Evolutionary conservation across 2,329 filamentous ascomycete genomes (phyloP).

Genomic region (Pseudomassariella vexata): DNA sequence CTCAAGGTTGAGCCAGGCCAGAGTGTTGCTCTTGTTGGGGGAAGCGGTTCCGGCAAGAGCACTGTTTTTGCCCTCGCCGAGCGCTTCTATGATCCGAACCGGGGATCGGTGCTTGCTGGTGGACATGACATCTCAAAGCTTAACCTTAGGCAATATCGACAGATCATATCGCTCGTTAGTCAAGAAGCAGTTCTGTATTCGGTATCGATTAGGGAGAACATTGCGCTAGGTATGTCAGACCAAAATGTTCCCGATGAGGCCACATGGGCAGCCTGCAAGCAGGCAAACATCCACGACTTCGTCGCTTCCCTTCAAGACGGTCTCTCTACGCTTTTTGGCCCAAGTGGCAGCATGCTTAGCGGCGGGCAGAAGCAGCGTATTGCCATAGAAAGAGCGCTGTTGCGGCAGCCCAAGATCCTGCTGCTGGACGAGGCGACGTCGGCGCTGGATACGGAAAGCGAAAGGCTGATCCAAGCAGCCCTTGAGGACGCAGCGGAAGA

Average conservation of each 20-base stretch:
- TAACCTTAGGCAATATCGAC: slow-evolving; percentile 54
- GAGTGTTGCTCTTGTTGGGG: slow-evolving; percentile 61
- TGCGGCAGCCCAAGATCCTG: slow-evolving; percentile 1
- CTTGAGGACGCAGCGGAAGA: slow-evolving; percentile 16
- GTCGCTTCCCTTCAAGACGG: slow-evolving; percentile 30
- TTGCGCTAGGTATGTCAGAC: slow-evolving; percentile 53
- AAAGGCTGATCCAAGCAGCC: not conserved
- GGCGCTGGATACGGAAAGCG: slow-evolving; percentile 1
- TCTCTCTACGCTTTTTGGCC: slow-evolving; percentile 1
- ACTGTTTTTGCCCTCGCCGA: slow-evolving; percentile 58
- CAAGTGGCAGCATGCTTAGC: not conserved
- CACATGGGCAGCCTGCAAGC: slow-evolving; percentile 43
- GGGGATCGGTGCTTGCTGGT: slow-evolving; percentile 58
- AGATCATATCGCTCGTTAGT: slow-evolving; percentile 59
- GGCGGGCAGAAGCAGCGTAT: slow-evolving; percentile 5
- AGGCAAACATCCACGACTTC: slow-evolving; percentile 63
- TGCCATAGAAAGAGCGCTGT: slow-evolving; percentile 1
- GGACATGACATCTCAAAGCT: slow-evolving; percentile 49
- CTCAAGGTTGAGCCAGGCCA: slow-evolving; percentile 58
- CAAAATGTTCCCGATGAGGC: slow-evolving; percentile 43
- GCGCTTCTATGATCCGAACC: slow-evolving; percentile 60
- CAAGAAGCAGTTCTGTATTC: slow-evolving; percentile 67
- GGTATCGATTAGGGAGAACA: slow-evolving; percentile 53
- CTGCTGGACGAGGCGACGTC: slow-evolving; percentile 5
- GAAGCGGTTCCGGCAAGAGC: slow-evolving; percentile 63